phyloP scores from a whole-genome alignment of 495 filamentous ascomycete species.

The Arthonia radiata region DNA sequence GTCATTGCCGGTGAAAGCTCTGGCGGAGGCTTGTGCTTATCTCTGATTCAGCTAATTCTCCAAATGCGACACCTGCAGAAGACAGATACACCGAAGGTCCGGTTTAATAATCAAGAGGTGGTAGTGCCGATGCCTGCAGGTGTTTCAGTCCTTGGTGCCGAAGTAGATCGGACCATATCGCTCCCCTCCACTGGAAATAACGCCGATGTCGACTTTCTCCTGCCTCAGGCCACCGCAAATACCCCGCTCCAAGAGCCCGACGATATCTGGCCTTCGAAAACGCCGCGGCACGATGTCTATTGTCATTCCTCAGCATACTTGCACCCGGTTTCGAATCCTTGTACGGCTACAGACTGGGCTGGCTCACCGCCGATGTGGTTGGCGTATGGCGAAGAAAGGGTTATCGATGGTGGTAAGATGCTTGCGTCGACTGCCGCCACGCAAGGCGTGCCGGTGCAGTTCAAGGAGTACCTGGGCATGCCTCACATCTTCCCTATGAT shows the following conservation, averaged over 20 bases:
- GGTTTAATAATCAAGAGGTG: too few species aligned
- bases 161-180: slow-evolving; percentile 43
- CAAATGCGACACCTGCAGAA: slow-evolving; percentile 37
- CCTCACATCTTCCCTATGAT: slow-evolving; percentile 62
- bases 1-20: slow-evolving; percentile 71
- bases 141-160: slow-evolving; percentile 22
- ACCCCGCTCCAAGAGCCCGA: slow-evolving; percentile 29
- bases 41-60: slow-evolving; percentile 49
- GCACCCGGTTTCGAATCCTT: slow-evolving; percentile 54
- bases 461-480: slow-evolving; percentile 67
- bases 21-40: slow-evolving; percentile 50
- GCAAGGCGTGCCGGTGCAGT: slow-evolving; percentile 38
- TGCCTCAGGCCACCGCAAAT: slow-evolving; percentile 14
- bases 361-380: slow-evolving; percentile 48
- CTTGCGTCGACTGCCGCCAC: slow-evolving; percentile 30
- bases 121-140: slow-evolving; percentile 45
- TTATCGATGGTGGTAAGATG: slow-evolving; percentile 45
- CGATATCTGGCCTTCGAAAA: slow-evolving; percentile 44
- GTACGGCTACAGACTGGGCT: slow-evolving; percentile 39
- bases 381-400: slow-evolving; percentile 51
- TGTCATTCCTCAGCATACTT: slow-evolving; percentile 30
- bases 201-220: slow-evolving; percentile 50
- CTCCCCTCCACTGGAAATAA: slow-evolving; percentile 44
- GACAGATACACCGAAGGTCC: too few species aligned
- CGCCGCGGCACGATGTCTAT: slow-evolving; percentile 46